Conservation (phyloP, 148 eudicot species). For the Camellia lanceoleosa region DNA sequence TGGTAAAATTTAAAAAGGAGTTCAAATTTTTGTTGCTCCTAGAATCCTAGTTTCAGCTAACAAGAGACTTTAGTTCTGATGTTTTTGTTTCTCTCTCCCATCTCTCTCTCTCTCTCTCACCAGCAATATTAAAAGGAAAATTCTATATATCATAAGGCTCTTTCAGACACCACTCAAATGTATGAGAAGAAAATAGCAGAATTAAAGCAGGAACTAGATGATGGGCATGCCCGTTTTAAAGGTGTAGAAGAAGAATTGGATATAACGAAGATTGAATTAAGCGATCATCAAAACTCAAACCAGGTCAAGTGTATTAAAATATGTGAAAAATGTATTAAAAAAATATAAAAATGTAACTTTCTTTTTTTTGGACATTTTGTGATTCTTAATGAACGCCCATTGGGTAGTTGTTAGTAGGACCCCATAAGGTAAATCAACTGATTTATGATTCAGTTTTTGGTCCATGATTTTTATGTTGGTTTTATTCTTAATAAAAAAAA, state of each 20-base stretch:
- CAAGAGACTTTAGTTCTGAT: background rate
- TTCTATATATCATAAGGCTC: conserved; percentile 55
- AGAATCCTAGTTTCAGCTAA: background rate
- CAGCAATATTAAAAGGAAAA: conserved; percentile 58
- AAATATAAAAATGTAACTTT: no score
- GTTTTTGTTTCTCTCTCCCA: conserved; percentile 1
- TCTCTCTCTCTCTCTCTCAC: conserved; percentile 22
- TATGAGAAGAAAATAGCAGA: conserved; percentile 57
- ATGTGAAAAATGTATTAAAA: no score
- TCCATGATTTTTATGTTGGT: background rate
- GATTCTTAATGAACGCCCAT: no score
- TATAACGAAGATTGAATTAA: conserved; percentile 12
- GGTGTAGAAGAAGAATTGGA: conserved; percentile 48
- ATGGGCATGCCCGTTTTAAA: conserved; percentile 43
- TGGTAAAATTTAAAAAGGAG: background rate
- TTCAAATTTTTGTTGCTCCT: background rate
- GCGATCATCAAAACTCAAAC: conserved; percentile 19
- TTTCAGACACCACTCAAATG: conserved; percentile 66
- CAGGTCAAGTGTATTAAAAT: conserved; percentile 13
- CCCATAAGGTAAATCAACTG: no score
- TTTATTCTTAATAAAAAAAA: background rate
- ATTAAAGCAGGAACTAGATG: conserved; percentile 49
- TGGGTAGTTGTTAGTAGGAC: no score
- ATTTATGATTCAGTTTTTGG: background rate
- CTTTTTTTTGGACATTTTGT: no score